Base-by-base conservation (phyloP, 75 land plant species). In the Cryptomeria japonica region DNA sequence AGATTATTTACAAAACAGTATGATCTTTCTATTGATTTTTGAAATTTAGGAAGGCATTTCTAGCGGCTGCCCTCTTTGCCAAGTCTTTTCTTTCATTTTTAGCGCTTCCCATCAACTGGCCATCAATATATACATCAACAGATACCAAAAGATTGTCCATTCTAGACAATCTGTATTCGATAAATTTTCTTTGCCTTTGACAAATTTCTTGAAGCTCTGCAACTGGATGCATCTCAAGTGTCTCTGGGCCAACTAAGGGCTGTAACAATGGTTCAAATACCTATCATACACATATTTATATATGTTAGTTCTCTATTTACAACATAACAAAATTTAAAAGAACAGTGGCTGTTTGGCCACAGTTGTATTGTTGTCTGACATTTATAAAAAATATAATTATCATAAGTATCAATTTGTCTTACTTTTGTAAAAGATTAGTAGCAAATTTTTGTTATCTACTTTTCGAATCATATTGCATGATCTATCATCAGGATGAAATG, bases 181-280 rank as follows among this genome's bases (percentile, higher is more conserved):
- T 72, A 19, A 0, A 0, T 72, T 32, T 72, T 8, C 13, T 32
- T 5, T 72, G 2, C 36, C 2, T 72, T 31, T 72, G 76, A 31
- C 76, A 72, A 9, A 88, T 2, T 41, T 94, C 93, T 14, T 91
- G 64, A 2, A 94, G 86, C 46, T 88, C 84, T 2, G 76, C 84
- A 42, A 88, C 55, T 1, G 95, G 93, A 36, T 92, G 90, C 72
- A 10, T 70, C 12, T 79, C 64, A 19, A 92, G 15, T 22, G 91
- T 89, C 37, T 91, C 89, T 53, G 70, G 80, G 36, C 31, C 64
- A 28, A 94, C 90, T 2, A 91, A 47, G 16, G 95, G 92, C 70
- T 94, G 84, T 15, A 93, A 51, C 37, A 94, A 53, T 11, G 51
- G 49, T 76, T 85, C 84, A 51, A 87, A 89, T 22, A 92, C 84